Base-by-base conservation (phyloP, 2,329 filamentous ascomycete genomes). In the Colletotrichum destructivum region DNA sequence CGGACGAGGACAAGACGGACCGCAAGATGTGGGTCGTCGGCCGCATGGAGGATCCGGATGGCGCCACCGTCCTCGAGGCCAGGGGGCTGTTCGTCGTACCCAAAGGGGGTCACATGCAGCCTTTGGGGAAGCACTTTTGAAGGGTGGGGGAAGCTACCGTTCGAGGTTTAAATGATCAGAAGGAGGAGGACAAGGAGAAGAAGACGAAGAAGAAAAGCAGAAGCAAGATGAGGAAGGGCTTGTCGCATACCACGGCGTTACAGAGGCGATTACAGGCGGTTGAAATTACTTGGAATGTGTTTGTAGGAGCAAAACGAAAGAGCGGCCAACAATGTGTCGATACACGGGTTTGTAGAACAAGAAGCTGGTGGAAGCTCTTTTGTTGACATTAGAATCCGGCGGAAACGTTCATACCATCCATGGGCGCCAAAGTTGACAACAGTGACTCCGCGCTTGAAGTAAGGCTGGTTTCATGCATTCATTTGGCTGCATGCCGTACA, bases 21-120 rank as follows among this genome's bases (percentile, higher is more conserved):
- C 59, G 73, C 9, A 74, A 74, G 71, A 18, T 74, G 59, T 74
- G 66, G 66, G 26, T 74, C 31, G 12, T 61, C 21, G 73, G 70
- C 6, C 40, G 66, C 6, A 73, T 74, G 71, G 66, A 71, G 59
- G 54, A 40, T 3, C 46, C 57, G 2, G 60, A 65, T 0, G 71
- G 66, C 6, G 66, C 44, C 23, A 35, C 62, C 6, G 59, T 49
- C 11, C 11, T 57, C 35, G 73, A 74, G 63, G 66, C 73, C 1
- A 67, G 40, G 49, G 73, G 62, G 18, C 40, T 74, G 49, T 74
- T 73, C 57, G 73, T 74, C 2, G 73, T 73, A 54, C 73, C 73
- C n/a, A 74, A 74, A 60, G 67, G 66, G 7, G 55, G 38, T 1
- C 42, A 65, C 2, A 49, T 66, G 6, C 11, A 67, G 59, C 66